These are phyloP conservation scores for Phaseolus lunatus DNA, from an alignment of 306 rosid genomes.

Conservation along the genomic window DNA sequence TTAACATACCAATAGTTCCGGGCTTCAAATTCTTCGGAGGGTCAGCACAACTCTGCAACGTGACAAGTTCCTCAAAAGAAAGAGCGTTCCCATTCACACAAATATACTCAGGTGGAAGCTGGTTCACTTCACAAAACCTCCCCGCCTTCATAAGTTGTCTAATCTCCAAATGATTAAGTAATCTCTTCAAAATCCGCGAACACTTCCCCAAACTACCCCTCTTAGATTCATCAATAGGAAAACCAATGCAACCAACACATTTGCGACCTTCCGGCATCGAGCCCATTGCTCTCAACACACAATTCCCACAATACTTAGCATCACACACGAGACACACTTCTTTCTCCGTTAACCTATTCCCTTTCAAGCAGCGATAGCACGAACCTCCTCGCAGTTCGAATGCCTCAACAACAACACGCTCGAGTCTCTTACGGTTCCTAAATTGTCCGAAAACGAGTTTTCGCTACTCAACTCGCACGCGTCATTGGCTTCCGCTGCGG, in stretches of 20 bases:
- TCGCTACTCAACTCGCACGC: conserved; percentile 75
- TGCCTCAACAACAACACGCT: conserved; percentile 55
- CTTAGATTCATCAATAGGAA: conserved; percentile 75
- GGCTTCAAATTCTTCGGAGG: conserved; percentile 97
- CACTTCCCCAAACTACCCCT: conserved; percentile 89
- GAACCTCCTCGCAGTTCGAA: conserved; percentile 63
- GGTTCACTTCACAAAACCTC: conserved; percentile 88
- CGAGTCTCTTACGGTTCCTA: conserved; percentile 36
- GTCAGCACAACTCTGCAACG: conserved; percentile 71
- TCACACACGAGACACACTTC: conserved; percentile 93
- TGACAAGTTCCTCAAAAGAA: conserved; percentile 74
- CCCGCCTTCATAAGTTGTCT: conserved; percentile 87
- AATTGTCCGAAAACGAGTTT: conserved; percentile 62
- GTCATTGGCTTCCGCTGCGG: conserved; percentile 52
- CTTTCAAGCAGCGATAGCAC: conserved; percentile 87
- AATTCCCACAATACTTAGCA: conserved; percentile 88
- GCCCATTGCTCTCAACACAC: conserved; percentile 97
- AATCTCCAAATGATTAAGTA: conserved; percentile 90
- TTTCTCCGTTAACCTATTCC: conserved; percentile 87
- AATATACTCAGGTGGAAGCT: conserved; percentile 82
- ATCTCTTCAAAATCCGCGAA: conserved; percentile 79
- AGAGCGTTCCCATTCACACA: conserved; percentile 84
- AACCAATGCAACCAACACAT: conserved; percentile 90
- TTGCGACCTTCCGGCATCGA: conserved; percentile 99
- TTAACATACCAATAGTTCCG: conserved; percentile 96